Evolutionary conservation across 768 basidiomycete species (phyloP), one percentile per base, ranked within the genome.

Genomic region (Candolleomyces efflorescens): DNA sequence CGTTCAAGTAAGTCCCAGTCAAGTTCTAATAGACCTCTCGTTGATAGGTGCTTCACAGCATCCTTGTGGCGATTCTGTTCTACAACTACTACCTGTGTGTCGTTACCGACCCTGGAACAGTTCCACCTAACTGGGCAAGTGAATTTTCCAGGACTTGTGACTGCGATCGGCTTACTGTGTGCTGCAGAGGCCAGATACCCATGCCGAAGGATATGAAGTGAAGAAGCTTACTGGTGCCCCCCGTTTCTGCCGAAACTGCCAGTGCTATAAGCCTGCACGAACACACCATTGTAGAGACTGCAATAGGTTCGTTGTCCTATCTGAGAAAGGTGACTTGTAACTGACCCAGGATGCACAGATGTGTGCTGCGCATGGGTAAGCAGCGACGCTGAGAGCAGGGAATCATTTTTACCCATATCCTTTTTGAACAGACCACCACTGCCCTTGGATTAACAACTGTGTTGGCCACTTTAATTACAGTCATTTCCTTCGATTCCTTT

Each of bases 261-360:
- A 87, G 60, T 80, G 77, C 58, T 92, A 87, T 70, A 98, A 95
- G 66, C 92, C 92, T 32, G 90, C 92, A 20, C 76, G 93, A 58
- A 82, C 95, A 0, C 97, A 99, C 72, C 97, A 99, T 64, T 99
- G 97, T 71, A 82, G 86, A 58, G 81, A 87, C 60, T 99, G 97
- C 69, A 86, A 86, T 68, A 82, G 83, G 84, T 93, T 68, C 61
- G 85, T 74, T 50, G 44, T 27, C 2, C 60, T 56, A 36, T 52
- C 43, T 18, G 17, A 46, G 15, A 26, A 5, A 26, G 18, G 11
- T 12, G 20, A 22, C 59, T 63, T 26, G 68, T 50, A 27, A 9
- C 23, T 20, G 15, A 32, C 32, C 32, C 2, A 32, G 11, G 32
- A 32, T 11, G 32, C 32, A 7, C 51, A 90, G 89, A 67, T 94